Conservation (phyloP, 805 yeast species). For the Yamadazyma phyllophila region DNA sequence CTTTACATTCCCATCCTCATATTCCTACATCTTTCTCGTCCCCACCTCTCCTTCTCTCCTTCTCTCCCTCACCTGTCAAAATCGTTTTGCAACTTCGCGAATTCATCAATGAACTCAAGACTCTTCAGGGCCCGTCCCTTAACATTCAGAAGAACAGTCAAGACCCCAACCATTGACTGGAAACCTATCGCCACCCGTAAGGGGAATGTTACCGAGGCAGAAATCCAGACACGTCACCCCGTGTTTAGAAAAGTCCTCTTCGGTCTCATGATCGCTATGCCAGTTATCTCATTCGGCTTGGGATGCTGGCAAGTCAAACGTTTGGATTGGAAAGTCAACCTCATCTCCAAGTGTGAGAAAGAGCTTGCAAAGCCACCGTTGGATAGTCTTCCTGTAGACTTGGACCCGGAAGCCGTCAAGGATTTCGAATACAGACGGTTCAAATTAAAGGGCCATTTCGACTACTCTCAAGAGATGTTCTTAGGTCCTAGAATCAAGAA, state of each 20-base stretch:
- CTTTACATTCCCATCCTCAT: no score
- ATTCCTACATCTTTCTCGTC: no score
- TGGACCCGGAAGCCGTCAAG: conserved; percentile 61
- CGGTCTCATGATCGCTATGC: conserved; percentile 67
- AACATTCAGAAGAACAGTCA: conserved; percentile 27
- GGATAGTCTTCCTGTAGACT: conserved; percentile 60
- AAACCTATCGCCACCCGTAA: conserved; percentile 60
- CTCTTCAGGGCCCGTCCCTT: conserved; percentile 1
- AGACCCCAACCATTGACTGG: conserved; percentile 82
- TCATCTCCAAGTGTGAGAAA: conserved; percentile 82
- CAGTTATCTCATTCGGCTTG: conserved; percentile 75
- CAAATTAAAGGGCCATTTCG: conserved; percentile 70
- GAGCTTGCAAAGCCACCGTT: conserved; percentile 70
- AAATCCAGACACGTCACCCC: conserved; percentile 37
- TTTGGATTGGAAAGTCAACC: conserved; percentile 80
- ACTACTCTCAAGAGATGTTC: conserved; percentile 82
- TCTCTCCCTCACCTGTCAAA: not conserved
- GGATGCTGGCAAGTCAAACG: conserved; percentile 94
- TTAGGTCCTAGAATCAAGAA: conserved; percentile 86
- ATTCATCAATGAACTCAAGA: not conserved
- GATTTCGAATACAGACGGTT: conserved; percentile 84
- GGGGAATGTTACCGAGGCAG: conserved; percentile 36
- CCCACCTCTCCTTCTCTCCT: not conserved
- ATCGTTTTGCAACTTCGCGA: conserved; percentile 3
- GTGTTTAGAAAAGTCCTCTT: conserved; percentile 39